Percentiles rank a stretch among this genome's conserved stretches.
Conservation (phyloP, 1,284 basidiomycete genomes). For the Malassezia brasiliensis region DNA sequence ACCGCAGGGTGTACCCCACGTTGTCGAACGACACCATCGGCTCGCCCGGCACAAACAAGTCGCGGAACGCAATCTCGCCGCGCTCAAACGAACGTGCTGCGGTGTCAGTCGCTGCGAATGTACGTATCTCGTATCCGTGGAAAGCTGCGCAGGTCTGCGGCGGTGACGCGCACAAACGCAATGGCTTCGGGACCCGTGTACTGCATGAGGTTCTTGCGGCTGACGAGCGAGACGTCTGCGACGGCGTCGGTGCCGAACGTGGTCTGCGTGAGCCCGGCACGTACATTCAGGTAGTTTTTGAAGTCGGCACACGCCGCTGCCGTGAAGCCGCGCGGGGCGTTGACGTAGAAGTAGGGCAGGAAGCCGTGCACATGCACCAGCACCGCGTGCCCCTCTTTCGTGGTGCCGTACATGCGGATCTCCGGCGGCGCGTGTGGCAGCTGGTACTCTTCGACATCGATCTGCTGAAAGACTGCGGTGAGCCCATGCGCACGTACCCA, state of each 20-base stretch:
- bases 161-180: slow-evolving; percentile 43
- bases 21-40: slow-evolving; percentile 42
- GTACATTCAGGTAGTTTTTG: slow-evolving; percentile 40
- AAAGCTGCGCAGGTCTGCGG: slow-evolving; percentile 33
- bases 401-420: slow-evolving; percentile 47
- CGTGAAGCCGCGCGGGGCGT: slow-evolving; percentile 41
- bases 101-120: background rate
- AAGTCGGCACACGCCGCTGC: slow-evolving; percentile 37
- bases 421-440: slow-evolving; percentile 27
- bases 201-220: slow-evolving; percentile 42
- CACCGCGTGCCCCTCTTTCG: slow-evolving; percentile 34
- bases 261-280: slow-evolving; percentile 7
- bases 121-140: slow-evolving; percentile 33
- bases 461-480: slow-evolving; percentile 38
- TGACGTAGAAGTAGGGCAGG: slow-evolving; percentile 45
- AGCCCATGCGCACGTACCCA: slow-evolving; percentile 13
- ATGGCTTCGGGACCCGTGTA: slow-evolving; percentile 40
- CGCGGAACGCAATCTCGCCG: slow-evolving; percentile 42
- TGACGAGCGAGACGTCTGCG: slow-evolving; percentile 25
- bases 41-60: slow-evolving; percentile 39
- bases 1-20: slow-evolving; percentile 44
- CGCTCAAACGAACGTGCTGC: slow-evolving; percentile 34
- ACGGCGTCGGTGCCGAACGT: slow-evolving; percentile 30
- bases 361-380: slow-evolving; percentile 46
- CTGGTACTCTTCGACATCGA: slow-evolving; percentile 45